These are phyloP conservation scores for Barnettozyma sucrosica DNA, from an alignment of 805 yeast species.

Conservation along the genomic window DNA sequence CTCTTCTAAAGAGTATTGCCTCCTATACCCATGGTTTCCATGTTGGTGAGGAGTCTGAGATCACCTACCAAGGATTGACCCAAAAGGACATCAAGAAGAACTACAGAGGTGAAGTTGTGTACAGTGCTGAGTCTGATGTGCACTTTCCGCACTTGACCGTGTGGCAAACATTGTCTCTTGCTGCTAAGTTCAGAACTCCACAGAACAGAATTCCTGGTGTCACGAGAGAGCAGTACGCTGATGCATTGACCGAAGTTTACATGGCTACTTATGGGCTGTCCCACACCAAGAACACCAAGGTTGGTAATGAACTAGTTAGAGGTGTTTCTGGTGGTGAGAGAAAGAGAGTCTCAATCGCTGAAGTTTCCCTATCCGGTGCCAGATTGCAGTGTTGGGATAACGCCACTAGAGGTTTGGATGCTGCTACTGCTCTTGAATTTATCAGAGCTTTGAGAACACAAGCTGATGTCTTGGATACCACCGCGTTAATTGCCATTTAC, in stretches of 20 bases:
- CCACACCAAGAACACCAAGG: constrained; percentile 59
- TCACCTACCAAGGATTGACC: constrained; percentile 46
- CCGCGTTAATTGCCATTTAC: constrained; percentile 57
- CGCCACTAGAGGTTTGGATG: constrained; percentile 61
- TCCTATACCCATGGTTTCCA: constrained; percentile 52
- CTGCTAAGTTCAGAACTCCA: constrained; percentile 53
- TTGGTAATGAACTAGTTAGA: constrained; percentile 60
- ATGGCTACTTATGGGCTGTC: constrained; percentile 47
- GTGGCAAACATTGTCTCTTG: constrained; percentile 51
- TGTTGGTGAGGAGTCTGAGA: constrained; percentile 37
- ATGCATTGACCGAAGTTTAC: constrained; percentile 42
- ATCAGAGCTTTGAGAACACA: constrained; percentile 47
- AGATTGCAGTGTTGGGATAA: constrained; percentile 50
- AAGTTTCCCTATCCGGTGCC: constrained; percentile 46
- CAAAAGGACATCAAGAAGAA: constrained; percentile 39
- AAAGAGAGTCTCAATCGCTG: constrained; percentile 71
- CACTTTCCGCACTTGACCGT: constrained; percentile 62
- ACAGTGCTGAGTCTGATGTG: constrained; percentile 57
- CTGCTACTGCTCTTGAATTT: constrained; percentile 56
- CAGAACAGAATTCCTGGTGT: constrained; percentile 48
- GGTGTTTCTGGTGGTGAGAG: constrained; percentile 77
- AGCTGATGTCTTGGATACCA: constrained; percentile 42
- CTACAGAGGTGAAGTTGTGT: constrained; percentile 58
- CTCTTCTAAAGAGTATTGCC: constrained; percentile 51
- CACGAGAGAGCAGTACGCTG: constrained; percentile 41